Evolutionary conservation across 768 basidiomycete species (phyloP).

Genomic region (Cystofilobasidium ferigula): DNA sequence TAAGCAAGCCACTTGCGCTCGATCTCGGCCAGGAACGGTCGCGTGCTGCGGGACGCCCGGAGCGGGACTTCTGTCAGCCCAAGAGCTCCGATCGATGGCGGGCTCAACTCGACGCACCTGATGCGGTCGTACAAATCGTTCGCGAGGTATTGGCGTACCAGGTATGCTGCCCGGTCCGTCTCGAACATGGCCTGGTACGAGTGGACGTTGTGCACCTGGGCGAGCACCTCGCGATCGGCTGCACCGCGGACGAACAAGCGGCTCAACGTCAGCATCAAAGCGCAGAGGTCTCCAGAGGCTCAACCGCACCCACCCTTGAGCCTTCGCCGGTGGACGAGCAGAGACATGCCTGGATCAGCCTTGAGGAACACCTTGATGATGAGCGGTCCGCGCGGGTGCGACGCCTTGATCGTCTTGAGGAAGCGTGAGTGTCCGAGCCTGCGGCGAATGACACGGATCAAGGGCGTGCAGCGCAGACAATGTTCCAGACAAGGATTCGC

Average conservation of each 20-base stretch:
- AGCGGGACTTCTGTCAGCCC: neutral
- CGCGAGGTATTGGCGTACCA: slow-evolving; percentile 86
- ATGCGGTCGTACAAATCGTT: slow-evolving; percentile 94
- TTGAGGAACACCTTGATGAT: slow-evolving; percentile 95
- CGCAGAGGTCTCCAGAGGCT: neutral
- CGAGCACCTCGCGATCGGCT: slow-evolving; percentile 77
- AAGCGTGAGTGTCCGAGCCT: slow-evolving; percentile 64
- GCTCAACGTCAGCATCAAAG: neutral
- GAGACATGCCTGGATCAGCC: slow-evolving; percentile 76
- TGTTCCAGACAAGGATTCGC: no score
- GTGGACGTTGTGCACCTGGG: slow-evolving; percentile 77
- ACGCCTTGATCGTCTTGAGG: slow-evolving; percentile 76
- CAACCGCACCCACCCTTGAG: slow-evolving; percentile 50
- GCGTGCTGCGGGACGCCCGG: slow-evolving; percentile 51
- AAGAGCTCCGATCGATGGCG: neutral
- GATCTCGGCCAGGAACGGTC: slow-evolving; percentile 77
- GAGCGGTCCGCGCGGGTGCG: slow-evolving; percentile 68
- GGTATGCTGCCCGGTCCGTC: slow-evolving; percentile 90
- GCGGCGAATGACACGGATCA: neutral
- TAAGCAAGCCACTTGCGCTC: slow-evolving; percentile 99
- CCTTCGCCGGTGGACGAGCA: slow-evolving; percentile 55
- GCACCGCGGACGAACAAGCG: slow-evolving; percentile 8
- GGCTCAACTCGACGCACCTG: slow-evolving; percentile 55
- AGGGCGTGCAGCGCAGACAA: neutral
- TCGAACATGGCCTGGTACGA: slow-evolving; percentile 81